Base-by-base conservation (phyloP, 2,329 filamentous ascomycete genomes). In the Alternaria rosae region DNA sequence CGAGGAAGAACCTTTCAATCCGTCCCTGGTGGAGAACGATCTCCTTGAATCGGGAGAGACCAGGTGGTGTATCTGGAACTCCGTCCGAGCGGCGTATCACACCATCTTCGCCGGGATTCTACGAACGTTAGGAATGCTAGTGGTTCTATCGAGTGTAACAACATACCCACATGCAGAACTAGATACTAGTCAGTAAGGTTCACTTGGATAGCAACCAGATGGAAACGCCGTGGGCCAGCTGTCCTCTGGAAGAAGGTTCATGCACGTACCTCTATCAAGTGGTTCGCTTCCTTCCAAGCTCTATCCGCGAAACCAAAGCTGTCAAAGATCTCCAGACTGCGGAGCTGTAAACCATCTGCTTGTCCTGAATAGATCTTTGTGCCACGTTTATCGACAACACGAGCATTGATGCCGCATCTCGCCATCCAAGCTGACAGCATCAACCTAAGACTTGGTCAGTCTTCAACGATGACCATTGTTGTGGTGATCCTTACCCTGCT, bases 21-120 rank as follows among this genome's bases (percentile, higher is more conserved):
- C 89, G 85, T 4, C 89, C 91, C 77, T 93, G 91, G 68, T 92
- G 90, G 41, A 93, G 76, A 5, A 91, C 87, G 4, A 88, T 85
- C 71, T 92, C 86, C 57, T 87, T 86, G 66, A 90, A 91, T 6
- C 85, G 84, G 21, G 85, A 89, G 52, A 90, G 81, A 0, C 87
- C 88, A 0, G 85, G 83, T 47, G 87, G 86, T 0, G 86, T 89
- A 75, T 92, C 89, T 0, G 86, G 84, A 17, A 90, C 87, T 44
- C 87, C 83, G 52, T 87, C 88, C 26, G 82, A 87, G 42, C 89
- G 84, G 47, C 80, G 80, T 55, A 92, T 83, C 0, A 80, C 74
- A 1, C 88, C 88, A 35, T 88, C 79, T 30, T 83, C 76, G 58
- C 87, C 86, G 0, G 90, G 90, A 62, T 91, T 91, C 87, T 73